Percentiles rank a stretch among this genome's conserved stretches.
These are phyloP conservation scores for Coemansia sp. DNA, from an alignment of 192 early-diverging fungal genomes.

Conservation along the genomic window DNA sequence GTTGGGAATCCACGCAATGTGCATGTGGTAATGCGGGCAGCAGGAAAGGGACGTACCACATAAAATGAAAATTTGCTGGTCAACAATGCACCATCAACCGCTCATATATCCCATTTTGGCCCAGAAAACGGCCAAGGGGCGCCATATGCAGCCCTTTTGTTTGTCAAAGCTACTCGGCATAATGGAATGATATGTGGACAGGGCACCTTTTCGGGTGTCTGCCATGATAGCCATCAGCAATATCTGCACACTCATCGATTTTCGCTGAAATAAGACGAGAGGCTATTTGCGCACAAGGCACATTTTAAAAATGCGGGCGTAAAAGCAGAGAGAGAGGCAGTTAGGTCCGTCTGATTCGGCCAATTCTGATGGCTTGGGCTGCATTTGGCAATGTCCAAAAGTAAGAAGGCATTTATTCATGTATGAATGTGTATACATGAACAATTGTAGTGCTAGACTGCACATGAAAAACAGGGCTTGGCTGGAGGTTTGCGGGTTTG, in stretches of 20 bases:
- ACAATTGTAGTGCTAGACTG: too few species aligned
- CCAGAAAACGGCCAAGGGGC: constrained; percentile 2
- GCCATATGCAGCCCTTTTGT: constrained; percentile 7
- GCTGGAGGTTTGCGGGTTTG: too few species aligned
- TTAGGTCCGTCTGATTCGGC: too few species aligned
- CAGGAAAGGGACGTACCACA: constrained; percentile 1
- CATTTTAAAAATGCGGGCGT: too few species aligned
- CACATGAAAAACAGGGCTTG: too few species aligned
- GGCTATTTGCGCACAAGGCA: too few species aligned
- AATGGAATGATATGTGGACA: constrained; percentile 5
- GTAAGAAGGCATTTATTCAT: too few species aligned
- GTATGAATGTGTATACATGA: too few species aligned
- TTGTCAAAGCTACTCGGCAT: constrained; percentile 4
- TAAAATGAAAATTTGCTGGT: neutral
- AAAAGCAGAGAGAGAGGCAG: too few species aligned
- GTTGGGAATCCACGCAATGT: constrained; percentile 14
- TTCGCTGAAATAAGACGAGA: neutral
- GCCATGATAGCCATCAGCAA: constrained; percentile 46
- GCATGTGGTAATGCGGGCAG: constrained; percentile 14
- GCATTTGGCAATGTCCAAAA: too few species aligned
- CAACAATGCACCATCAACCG: constrained; percentile 10
- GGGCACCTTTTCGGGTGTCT: constrained; percentile 4
- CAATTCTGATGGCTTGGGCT: too few species aligned
- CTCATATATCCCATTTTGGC: constrained; percentile 16
- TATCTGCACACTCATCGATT: constrained; percentile 52